phyloP scores from a whole-genome alignment of 116 monocot genomes.

The Thalassia testudinum region DNA sequence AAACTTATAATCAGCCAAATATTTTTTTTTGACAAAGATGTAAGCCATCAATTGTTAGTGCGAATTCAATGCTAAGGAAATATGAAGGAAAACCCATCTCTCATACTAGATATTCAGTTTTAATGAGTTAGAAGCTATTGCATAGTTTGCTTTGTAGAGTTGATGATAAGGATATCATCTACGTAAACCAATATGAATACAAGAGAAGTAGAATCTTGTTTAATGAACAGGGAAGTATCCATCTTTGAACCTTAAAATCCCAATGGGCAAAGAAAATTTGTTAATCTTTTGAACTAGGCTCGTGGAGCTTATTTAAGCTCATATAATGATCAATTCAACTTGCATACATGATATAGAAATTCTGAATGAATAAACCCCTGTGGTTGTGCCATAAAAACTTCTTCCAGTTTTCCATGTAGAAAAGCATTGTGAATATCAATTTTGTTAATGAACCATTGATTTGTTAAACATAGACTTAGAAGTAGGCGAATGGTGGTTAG shows the following conservation, averaged over 20 bases:
- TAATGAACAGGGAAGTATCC: background rate
- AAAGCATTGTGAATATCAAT: background rate
- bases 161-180: background rate
- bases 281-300: background rate
- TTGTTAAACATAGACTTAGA: background rate
- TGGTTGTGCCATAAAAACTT: constrained; percentile 4
- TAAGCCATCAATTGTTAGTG: background rate
- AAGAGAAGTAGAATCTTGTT: background rate
- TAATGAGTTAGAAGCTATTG: background rate
- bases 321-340: background rate
- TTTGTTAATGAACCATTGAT: background rate
- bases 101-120: background rate
- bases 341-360: constrained; percentile 2
- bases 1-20: no score
- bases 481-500: background rate
- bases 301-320: constrained; percentile 1
- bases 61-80: background rate
- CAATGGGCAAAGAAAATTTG: background rate
- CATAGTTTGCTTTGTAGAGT: background rate
- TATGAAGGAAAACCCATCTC: background rate
- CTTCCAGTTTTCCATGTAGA: constrained; percentile 1
- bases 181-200: background rate
- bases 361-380: background rate
- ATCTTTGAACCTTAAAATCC: background rate
- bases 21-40: no score